phyloP scores from a whole-genome alignment of 2,329 filamentous ascomycete species.

The Niveomyces coronatus region DNA sequence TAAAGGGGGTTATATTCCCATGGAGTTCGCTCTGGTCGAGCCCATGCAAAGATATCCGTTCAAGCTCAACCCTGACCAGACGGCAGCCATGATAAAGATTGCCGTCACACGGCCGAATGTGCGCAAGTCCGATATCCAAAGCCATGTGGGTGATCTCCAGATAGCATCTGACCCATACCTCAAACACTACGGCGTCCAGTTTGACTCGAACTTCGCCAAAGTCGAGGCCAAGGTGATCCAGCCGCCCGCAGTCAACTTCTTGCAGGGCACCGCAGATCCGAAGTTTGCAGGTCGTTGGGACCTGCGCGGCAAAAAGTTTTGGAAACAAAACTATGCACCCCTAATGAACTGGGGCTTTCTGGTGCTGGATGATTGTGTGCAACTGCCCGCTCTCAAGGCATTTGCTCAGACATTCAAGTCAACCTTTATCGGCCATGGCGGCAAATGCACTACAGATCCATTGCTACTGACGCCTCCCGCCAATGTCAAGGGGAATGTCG shows the following conservation, averaged over 20 bases:
- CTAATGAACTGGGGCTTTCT: conserved; percentile 70
- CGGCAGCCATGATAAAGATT: conserved; percentile 82
- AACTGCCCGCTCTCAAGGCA: conserved; percentile 22
- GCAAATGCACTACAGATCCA: conserved; percentile 27
- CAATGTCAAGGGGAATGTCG: conserved; percentile 28
- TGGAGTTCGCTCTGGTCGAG: conserved; percentile 47
- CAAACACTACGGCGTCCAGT: conserved; percentile 59
- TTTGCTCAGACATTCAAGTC: conserved; percentile 33
- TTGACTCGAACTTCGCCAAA: conserved; percentile 53
- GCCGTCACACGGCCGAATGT: conserved; percentile 67
- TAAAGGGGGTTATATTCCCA: conserved; percentile 45
- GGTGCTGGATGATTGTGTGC: conserved; percentile 46
- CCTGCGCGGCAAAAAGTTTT: conserved; percentile 68
- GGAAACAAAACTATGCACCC: conserved; percentile 47
- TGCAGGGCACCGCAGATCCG: conserved; percentile 46
- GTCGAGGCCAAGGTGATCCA: conserved; percentile 62
- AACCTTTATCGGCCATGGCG: conserved; percentile 41
- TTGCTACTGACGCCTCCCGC: conserved; percentile 24
- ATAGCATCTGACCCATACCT: conserved; percentile 64
- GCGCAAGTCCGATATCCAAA: conserved; percentile 55
- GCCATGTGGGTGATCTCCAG: conserved; percentile 46
- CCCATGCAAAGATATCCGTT: conserved; percentile 50
- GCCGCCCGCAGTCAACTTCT: conserved; percentile 63
- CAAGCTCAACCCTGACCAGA: conserved; percentile 56
- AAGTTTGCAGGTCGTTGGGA: conserved; percentile 73